phyloP scores from a whole-genome alignment of 768 basidiomycete species.

The Pleurotus ostreatus region DNA sequence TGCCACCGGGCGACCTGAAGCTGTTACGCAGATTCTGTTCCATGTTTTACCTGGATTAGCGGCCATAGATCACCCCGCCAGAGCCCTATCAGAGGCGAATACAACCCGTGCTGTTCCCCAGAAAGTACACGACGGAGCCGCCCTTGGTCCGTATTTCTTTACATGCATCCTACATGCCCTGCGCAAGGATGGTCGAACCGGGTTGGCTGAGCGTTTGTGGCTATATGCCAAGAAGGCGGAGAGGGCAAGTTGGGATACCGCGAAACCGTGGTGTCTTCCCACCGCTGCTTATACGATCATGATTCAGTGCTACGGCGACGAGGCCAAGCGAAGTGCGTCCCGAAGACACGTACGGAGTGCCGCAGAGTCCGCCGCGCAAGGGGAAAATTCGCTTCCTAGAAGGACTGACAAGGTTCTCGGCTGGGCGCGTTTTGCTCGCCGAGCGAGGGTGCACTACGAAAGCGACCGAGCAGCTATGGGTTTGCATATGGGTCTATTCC shows the following conservation, averaged over 20 bases:
- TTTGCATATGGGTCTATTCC: conserved; percentile 8
- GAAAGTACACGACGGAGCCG: background rate
- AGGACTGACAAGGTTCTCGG: conserved; percentile 11
- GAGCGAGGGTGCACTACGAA: background rate
- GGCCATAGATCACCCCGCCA: conserved; percentile 33
- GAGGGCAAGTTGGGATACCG: conserved; percentile 41
- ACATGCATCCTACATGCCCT: conserved; percentile 58
- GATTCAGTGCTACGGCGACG: conserved; percentile 54
- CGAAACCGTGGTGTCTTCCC: conserved; percentile 59
- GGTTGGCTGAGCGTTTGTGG: conserved; percentile 64
- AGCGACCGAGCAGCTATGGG: conserved; percentile 2
- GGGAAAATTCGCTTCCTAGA: conserved; percentile 1
- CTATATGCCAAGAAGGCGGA: conserved; percentile 57
- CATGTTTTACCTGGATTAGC: conserved; percentile 51
- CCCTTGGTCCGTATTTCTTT: conserved; percentile 55
- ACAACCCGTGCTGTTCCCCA: background rate
- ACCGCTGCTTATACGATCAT: conserved; percentile 70
- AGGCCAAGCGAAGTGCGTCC: conserved; percentile 27
- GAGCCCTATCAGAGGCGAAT: conserved; percentile 19
- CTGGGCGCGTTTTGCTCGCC: conserved; percentile 10
- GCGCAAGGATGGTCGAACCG: conserved; percentile 47
- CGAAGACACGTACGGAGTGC: conserved; percentile 14
- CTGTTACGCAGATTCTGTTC: conserved; percentile 46
- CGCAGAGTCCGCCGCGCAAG: conserved; percentile 16
- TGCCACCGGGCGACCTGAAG: conserved; percentile 40